These are phyloP conservation scores for Amanita jacksonii DNA, from an alignment of 768 basidiomycete species.

Conservation along the genomic window DNA sequence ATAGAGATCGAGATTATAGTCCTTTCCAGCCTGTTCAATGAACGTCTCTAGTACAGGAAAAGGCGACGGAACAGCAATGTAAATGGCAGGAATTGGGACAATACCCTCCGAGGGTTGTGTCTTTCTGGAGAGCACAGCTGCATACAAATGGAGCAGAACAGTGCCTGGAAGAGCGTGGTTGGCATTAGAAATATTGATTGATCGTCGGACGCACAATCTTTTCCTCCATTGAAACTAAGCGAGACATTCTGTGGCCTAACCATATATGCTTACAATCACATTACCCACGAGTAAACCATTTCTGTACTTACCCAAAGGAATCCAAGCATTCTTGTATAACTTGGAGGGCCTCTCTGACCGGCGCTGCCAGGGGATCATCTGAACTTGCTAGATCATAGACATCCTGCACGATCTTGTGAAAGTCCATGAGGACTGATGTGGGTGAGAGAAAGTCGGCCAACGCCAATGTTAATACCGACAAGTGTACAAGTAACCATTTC, in stretches of 20 bases:
- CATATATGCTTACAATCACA: constrained; percentile 11
- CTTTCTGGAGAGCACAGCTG: constrained; percentile 54
- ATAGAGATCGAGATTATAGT: constrained; percentile 74
- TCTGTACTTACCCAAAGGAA: constrained; percentile 64
- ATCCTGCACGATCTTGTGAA: constrained; percentile 39
- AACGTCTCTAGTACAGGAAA: constrained; percentile 81
- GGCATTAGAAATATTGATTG: constrained; percentile 1
- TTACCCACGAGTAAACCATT: constrained; percentile 6
- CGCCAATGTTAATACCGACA: no score
- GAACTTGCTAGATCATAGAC: constrained; percentile 55
- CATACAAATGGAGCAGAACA: constrained; percentile 86
- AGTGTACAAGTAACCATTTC: no score
- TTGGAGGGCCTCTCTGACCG: constrained; percentile 69
- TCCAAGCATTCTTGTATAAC: constrained; percentile 77
- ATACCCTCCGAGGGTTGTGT: constrained; percentile 21
- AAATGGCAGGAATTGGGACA: constrained; percentile 57
- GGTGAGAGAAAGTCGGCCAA: background rate
- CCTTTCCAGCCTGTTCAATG: constrained; percentile 49
- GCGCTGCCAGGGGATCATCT: constrained; percentile 40
- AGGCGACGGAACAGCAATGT: constrained; percentile 86
- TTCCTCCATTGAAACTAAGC: constrained; percentile 97
- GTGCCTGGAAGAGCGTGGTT: constrained; percentile 49
- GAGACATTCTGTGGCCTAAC: constrained; percentile 60
- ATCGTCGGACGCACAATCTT: constrained; percentile 65
- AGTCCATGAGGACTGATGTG: constrained; percentile 29